These are phyloP conservation scores for Chaetoceros tenuissimus DNA, from an alignment of 108 stramenopile genomes.

Conservation along the genomic window DNA sequence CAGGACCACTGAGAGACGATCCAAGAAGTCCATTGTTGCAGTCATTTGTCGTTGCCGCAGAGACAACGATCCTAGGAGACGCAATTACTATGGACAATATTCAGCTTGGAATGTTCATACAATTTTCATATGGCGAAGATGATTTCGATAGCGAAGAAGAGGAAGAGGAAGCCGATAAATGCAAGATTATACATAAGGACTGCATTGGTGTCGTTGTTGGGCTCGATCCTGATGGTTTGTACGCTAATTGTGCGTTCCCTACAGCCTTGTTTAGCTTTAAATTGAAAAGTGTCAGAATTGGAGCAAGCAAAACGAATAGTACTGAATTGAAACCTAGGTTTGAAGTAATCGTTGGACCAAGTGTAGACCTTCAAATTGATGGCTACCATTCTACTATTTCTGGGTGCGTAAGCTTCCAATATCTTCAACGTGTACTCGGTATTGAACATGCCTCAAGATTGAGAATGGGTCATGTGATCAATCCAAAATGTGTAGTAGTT, in stretches of 20 bases:
- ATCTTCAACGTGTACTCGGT: neutral
- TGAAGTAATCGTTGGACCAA: slow-evolving; percentile 21
- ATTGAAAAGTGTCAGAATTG: slow-evolving; percentile 17
- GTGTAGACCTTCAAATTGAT: neutral
- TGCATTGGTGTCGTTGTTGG: slow-evolving; percentile 19
- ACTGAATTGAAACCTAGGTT: too few species aligned
- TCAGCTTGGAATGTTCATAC: slow-evolving; percentile 39
- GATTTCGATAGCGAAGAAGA: slow-evolving; percentile 26
- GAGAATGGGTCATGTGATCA: neutral
- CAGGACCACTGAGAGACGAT: slow-evolving; percentile 15
- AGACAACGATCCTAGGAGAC: slow-evolving; percentile 18
- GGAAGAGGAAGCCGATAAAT: too few species aligned
- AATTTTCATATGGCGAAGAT: slow-evolving; percentile 23
- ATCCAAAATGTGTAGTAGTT: neutral
- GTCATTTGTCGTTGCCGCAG: slow-evolving; percentile 13
- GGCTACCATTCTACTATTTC: neutral
- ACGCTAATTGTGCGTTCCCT: slow-evolving; percentile 14
- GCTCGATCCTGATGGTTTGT: slow-evolving; percentile 19
- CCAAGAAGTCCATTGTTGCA: slow-evolving; percentile 18
- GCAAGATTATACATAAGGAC: too few species aligned
- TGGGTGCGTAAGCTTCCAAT: neutral
- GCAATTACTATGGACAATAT: slow-evolving; percentile 31
- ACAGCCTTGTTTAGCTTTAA: slow-evolving; percentile 4
- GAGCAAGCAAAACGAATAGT: slow-evolving; percentile 12
- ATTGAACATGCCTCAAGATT: too few species aligned